These are phyloP conservation scores for Ophiostoma montium DNA, from an alignment of 2,329 filamentous ascomycete species.

Conservation along the genomic window DNA sequence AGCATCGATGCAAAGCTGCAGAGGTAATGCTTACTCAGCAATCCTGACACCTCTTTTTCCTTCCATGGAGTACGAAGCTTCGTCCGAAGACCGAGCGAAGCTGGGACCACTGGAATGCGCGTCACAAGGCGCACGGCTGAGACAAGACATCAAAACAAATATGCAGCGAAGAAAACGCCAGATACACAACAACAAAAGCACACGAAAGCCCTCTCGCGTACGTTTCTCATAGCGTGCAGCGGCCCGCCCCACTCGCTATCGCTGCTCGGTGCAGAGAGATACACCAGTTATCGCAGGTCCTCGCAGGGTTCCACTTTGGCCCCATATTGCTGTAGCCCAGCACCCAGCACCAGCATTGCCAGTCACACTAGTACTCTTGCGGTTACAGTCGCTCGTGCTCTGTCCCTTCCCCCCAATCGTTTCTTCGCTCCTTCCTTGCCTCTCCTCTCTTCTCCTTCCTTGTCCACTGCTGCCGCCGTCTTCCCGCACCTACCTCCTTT, in stretches of 20 bases:
- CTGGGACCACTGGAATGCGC: neutral
- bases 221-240: neutral
- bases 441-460: neutral
- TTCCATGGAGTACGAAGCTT: no score
- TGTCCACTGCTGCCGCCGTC: neutral
- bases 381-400: neutral
- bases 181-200: constrained; percentile 1
- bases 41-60: no score
- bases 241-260: neutral
- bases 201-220: neutral
- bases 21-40: no score
- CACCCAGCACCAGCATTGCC: neutral
- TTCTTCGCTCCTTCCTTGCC: neutral
- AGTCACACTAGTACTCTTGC: neutral
- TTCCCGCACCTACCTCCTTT: neutral
- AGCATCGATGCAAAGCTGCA: neutral
- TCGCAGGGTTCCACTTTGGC: no score
- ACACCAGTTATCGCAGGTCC: no score
- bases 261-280: no score
- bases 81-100: neutral
- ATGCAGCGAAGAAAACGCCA: neutral
- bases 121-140: neutral
- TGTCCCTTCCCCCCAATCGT: neutral
- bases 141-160: neutral
- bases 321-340: no score